Percentiles rank a stretch among this genome's conserved stretches.
Evolutionary conservation across 495 filamentous ascomycete genomes (phyloP).

Genomic region (Annulohypoxylon stygium): DNA sequence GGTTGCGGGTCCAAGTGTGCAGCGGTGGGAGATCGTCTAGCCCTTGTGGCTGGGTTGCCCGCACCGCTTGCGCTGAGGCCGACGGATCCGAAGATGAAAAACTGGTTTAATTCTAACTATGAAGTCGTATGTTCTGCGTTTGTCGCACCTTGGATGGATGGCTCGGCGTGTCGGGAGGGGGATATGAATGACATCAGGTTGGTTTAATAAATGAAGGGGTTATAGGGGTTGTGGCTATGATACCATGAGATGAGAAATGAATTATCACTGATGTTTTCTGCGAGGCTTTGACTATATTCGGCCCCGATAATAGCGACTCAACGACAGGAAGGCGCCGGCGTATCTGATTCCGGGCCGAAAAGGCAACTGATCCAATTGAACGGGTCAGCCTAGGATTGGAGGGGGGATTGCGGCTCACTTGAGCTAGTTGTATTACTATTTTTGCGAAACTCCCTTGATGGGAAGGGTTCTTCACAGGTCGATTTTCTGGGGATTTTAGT

Average conservation of each 20-base stretch:
- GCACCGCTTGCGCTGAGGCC: constrained; percentile 2
- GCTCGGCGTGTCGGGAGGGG: constrained; percentile 1
- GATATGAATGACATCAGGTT: constrained; percentile 2
- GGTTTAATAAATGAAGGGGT: not conserved
- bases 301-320: not conserved
- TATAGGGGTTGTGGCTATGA: not conserved
- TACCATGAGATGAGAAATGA: not conserved
- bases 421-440: not conserved
- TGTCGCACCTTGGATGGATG: constrained; percentile 10
- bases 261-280: not conserved
- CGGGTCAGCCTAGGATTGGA: not conserved
- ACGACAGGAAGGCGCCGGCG: not conserved
- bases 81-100: not conserved
- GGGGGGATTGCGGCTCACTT: not conserved
- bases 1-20: not conserved
- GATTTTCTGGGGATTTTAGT: not conserved
- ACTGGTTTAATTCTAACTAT: not conserved
- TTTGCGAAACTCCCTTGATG: constrained; percentile 8
- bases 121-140: constrained; percentile 12
- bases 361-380: not conserved
- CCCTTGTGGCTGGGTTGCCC: not conserved
- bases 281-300: not conserved
- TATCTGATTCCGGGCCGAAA: not conserved
- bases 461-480: not conserved
- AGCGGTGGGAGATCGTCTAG: not conserved